phyloP scores from a whole-genome alignment of 2,329 filamentous ascomycete species.

The Cladosporium austrohemisphaericum region DNA sequence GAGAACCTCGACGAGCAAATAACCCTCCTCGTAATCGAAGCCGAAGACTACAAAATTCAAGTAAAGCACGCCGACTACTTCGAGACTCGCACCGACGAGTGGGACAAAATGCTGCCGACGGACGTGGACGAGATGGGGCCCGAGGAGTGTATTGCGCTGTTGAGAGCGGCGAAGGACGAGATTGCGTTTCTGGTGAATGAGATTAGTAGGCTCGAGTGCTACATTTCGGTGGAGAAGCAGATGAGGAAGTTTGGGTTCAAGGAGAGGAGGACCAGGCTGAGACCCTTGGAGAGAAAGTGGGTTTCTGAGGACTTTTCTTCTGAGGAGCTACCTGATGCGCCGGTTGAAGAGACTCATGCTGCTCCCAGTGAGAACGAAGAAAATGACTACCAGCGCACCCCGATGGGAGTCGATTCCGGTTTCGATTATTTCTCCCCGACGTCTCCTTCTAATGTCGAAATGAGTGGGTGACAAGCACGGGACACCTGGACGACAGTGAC shows the following conservation, averaged over 20 bases:
- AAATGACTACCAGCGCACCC: no score
- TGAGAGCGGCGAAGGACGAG: slow-evolving; percentile 7
- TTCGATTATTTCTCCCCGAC: no score
- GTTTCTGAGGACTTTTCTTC: no score
- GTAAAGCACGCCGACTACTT: slow-evolving; percentile 5
- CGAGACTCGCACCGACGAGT: background rate
- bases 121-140: slow-evolving; percentile 1
- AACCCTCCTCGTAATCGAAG: slow-evolving; percentile 3
- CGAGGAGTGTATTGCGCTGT: background rate
- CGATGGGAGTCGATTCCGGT: no score
- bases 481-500: no score
- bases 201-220: slow-evolving; percentile 8
- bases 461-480: no score
- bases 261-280: background rate
- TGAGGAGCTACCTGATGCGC: no score
- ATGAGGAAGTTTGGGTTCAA: background rate
- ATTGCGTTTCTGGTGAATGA: slow-evolving; percentile 3
- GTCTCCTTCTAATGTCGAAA: no score
- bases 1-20: slow-evolving; percentile 12
- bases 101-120: slow-evolving; percentile 3
- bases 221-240: slow-evolving; percentile 6
- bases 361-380: no score
- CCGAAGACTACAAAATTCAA: background rate
- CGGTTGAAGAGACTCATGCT: no score
- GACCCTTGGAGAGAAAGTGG: slow-evolving; percentile 8